Percentiles rank a stretch among this genome's conserved stretches.
Evolutionary conservation across 176 grass and related monocot genomes (phyloP).

Genomic region (Cenchrus purpureus): DNA sequence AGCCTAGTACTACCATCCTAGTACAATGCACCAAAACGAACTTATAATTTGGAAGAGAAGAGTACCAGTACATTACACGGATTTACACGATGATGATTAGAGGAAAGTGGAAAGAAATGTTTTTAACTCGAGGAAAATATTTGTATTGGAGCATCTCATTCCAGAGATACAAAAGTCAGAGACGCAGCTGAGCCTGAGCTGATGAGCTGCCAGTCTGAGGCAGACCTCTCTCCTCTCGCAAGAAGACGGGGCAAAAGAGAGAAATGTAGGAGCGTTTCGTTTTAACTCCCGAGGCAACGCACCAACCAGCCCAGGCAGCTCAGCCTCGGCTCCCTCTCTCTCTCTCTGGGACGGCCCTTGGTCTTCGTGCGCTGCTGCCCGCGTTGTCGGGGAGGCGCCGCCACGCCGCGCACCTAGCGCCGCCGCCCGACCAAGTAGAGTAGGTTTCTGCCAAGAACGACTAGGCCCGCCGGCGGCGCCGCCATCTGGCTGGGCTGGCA

Average conservation of each 20-base stretch:
- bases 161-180: constrained; percentile 6
- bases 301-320: constrained; percentile 26
- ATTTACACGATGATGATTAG: too few species aligned
- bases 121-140: background rate
- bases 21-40: too few species aligned
- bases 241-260: constrained; percentile 9
- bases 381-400: constrained; percentile 43
- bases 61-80: background rate
- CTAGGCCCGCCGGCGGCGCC: background rate
- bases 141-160: background rate
- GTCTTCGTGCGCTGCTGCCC: constrained; percentile 42
- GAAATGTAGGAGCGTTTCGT: constrained; percentile 38
- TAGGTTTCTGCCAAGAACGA: constrained; percentile 9
- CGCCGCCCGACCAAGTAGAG: constrained; percentile 17
- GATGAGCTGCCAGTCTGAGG: background rate
- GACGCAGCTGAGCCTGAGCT: background rate
- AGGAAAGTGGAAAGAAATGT: background rate
- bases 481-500: background rate
- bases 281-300: constrained; percentile 49
- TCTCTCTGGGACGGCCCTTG: constrained; percentile 28
- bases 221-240: background rate
- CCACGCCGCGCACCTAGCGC: constrained; percentile 23
- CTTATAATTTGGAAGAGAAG: background rate
- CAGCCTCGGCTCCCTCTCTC: background rate
- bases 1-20: too few species aligned